Evolutionary conservation across 2,329 filamentous ascomycete species (phyloP), one percentile per base, ranked within the genome.

Genomic region (Allantophomopsis cytisporea): DNA sequence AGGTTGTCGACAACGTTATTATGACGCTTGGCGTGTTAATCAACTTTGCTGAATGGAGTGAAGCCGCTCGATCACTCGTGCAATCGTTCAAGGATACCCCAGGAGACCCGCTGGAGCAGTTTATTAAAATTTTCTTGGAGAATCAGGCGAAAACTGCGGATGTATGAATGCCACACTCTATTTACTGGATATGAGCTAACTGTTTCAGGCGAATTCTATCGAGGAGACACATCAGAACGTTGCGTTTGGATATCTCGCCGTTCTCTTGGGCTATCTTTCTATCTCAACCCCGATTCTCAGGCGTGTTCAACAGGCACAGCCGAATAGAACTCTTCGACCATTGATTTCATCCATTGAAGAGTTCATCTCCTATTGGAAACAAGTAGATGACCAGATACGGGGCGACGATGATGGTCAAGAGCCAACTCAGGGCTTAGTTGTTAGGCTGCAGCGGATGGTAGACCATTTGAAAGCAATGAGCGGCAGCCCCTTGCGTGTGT

Each of bases 1-100:
- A 64, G 16, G 60, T 68, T 1, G 62, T 88, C 39, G 81, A 94
- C 47, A 71, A 75, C 37, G 67, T 94, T 12, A 73, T 94, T 37
- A 68, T 95, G 33, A 72, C 83, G 39, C 64, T 94, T 31, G 88
- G 86, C 1, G 75, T 85, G 16, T 73, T 89, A 59, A 94, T 94
- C 57, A 95, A 95, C 52, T 72, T 95, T 40, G 74, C 84, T 7
- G 87, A 94, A 55, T 80, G 85, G 53, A 86, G 78, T 51, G 65
- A 76, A 13, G 57, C 66, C 16, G 79, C 82, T 11, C 68, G 79
- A 39, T 56, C 62, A 51, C 44, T 63, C 58, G 52, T 70, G 56
- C 47, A 73, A 53, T 44, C 54, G 44, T 47, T 58, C 45, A 40
- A 52, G 59, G 42, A 36, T 41, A 58, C 54, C 40, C 58, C 46